Conservation (phyloP, 2,329 filamentous ascomycete species). For the Cladobotryum mycophilum region DNA sequence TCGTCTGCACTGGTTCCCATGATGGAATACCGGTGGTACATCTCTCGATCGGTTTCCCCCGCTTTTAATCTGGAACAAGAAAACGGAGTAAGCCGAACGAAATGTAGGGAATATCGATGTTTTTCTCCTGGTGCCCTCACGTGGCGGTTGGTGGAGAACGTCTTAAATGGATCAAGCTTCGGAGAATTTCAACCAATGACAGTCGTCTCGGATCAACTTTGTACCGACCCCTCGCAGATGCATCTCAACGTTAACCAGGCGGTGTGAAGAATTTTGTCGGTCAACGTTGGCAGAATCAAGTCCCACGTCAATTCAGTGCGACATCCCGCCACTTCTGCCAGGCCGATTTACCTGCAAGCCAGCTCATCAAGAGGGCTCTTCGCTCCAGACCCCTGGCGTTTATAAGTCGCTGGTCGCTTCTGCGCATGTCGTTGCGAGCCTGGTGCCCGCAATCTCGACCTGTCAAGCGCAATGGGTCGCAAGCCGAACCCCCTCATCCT, state of each 20-base stretch:
- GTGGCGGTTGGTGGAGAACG: too few relatives aligned
- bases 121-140: too few relatives aligned
- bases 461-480: conserved; percentile 59
- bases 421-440: conserved; percentile 18
- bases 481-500: conserved; percentile 79
- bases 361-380: conserved; percentile 1
- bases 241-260: conserved; percentile 16
- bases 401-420: conserved; percentile 7
- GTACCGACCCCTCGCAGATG: not conserved
- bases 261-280: conserved; percentile 31
- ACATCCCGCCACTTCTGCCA: conserved; percentile 10
- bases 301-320: conserved; percentile 15
- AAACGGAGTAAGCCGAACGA: too few relatives aligned
- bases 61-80: too few relatives aligned
- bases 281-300: conserved; percentile 28
- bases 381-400: conserved; percentile 2
- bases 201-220: not conserved
- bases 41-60: too few relatives aligned
- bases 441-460: conserved; percentile 20
- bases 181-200: not conserved
- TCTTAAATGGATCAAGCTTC: not conserved
- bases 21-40: too few relatives aligned
- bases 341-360: not conserved
- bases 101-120: too few relatives aligned
- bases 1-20: too few relatives aligned